Conservation (phyloP, 441 rosid genomes). For the Cnidoscolus chayamansa region DNA sequence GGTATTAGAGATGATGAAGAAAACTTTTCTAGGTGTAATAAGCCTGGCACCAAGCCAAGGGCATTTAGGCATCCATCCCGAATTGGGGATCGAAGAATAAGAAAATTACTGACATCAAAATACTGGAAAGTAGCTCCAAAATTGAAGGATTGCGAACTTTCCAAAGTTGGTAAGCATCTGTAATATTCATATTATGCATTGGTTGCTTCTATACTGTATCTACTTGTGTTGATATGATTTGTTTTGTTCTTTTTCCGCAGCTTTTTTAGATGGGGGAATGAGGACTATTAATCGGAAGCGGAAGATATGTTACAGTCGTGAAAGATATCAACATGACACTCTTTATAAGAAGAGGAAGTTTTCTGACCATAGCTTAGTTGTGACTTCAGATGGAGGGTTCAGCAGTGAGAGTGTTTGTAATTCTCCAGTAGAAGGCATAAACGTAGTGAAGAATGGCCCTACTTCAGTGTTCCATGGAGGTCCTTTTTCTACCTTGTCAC, state of each 20-base stretch:
- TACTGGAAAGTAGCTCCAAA: slow-evolving; percentile 38
- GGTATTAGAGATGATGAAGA: slow-evolving; percentile 56
- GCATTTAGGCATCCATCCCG: slow-evolving; percentile 35
- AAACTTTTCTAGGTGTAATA: slow-evolving; percentile 30
- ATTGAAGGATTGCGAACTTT: slow-evolving; percentile 32
- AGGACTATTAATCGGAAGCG: slow-evolving; percentile 34
- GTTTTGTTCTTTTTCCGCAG: slow-evolving; percentile 9
- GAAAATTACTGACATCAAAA: slow-evolving; percentile 36
- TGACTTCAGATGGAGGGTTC: slow-evolving; percentile 39
- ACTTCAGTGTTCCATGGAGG: slow-evolving; percentile 39
- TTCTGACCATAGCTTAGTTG: slow-evolving; percentile 29
- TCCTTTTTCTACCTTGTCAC: slow-evolving; percentile 22
- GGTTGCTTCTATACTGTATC: neutral
- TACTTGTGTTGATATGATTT: neutral
- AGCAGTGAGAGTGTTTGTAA: slow-evolving; percentile 61
- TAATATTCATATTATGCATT: slow-evolving; percentile 12
- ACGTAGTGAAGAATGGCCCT: slow-evolving; percentile 29
- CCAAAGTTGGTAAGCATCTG: slow-evolving; percentile 36
- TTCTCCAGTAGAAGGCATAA: slow-evolving; percentile 30
- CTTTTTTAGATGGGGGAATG: slow-evolving; percentile 39
- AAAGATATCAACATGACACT: slow-evolving; percentile 33
- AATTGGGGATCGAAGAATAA: slow-evolving; percentile 36
- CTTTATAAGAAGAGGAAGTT: slow-evolving; percentile 53
- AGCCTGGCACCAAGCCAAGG: slow-evolving; percentile 28
- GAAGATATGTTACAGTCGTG: slow-evolving; percentile 30